Percentiles rank a stretch among this genome's conserved stretches.
phyloP scores from a whole-genome alignment of 2,329 filamentous ascomycete species.

The Verticillium zaregamsianum region DNA sequence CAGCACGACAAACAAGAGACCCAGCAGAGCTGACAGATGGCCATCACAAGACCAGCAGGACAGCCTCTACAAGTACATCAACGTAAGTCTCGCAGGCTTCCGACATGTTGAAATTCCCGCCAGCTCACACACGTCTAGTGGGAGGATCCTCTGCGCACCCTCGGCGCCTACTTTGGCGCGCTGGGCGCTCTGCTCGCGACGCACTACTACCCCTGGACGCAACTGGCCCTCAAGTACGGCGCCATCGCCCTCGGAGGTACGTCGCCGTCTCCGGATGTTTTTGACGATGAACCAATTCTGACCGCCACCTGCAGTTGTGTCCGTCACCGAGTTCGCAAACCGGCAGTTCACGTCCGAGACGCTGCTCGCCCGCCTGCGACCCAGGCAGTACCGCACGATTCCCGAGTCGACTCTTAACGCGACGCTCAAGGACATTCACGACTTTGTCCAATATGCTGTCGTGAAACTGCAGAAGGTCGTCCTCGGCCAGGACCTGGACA shows the following conservation, averaged over 20 bases:
- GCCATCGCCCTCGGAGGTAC: constrained; percentile 6
- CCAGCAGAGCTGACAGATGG: not conserved
- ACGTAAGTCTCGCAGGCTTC: not conserved
- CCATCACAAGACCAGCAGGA: constrained; percentile 4
- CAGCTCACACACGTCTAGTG: not conserved
- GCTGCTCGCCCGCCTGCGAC: constrained; percentile 2
- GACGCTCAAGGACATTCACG: constrained; percentile 5
- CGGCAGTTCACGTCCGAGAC: constrained; percentile 2
- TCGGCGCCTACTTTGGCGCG: constrained; percentile 3
- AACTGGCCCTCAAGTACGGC: constrained; percentile 2
- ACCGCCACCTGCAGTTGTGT: not conserved
- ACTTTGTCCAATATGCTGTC: constrained; percentile 3
- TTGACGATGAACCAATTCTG: not conserved
- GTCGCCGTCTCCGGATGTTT: not conserved
- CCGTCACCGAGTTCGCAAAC: constrained; percentile 5
- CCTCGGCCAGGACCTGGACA: constrained; percentile 4
- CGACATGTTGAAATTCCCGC: not conserved
- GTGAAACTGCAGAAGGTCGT: constrained; percentile 1
- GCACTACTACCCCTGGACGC: constrained; percentile 6
- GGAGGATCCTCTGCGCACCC: constrained; percentile 6
- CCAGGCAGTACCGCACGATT: not conserved
- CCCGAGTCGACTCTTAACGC: constrained; percentile 5
- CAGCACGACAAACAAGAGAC: not conserved
- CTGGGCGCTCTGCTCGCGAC: constrained; percentile 2
- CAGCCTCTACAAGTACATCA: constrained; percentile 9